Conservation (phyloP, 2,329 filamentous ascomycete species). For the Arthrobotrys megalospora region DNA sequence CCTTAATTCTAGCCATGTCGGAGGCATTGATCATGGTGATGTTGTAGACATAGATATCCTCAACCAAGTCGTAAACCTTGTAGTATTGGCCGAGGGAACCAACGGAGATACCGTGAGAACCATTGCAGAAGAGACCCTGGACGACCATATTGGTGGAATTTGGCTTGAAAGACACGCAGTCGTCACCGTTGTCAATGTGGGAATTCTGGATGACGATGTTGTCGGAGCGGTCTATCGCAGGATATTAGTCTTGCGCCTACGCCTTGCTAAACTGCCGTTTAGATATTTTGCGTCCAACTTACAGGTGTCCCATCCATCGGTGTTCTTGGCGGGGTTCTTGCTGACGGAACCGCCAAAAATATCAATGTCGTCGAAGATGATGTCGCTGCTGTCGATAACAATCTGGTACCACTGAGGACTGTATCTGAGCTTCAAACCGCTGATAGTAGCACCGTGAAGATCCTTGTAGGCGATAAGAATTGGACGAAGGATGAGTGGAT, state of each 20-base stretch:
- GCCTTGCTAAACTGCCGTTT: not conserved
- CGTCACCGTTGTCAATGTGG: constrained; percentile 76
- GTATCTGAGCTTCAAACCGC: constrained; percentile 75
- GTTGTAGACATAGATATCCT: constrained; percentile 78
- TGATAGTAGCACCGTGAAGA: constrained; percentile 73
- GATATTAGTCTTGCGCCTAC: constrained; percentile 6
- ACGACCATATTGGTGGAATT: constrained; percentile 79
- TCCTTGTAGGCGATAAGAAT: constrained; percentile 74
- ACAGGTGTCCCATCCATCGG: constrained; percentile 76
- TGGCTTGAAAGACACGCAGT: constrained; percentile 82
- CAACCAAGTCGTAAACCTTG: constrained; percentile 76
- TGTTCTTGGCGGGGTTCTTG: constrained; percentile 75
- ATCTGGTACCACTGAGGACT: constrained; percentile 77
- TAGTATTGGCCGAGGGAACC: constrained; percentile 79
- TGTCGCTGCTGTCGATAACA: constrained; percentile 76
- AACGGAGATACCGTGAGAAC: constrained; percentile 80
- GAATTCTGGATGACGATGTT: constrained; percentile 79
- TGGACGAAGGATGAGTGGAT: constrained; percentile 74
- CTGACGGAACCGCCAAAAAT: constrained; percentile 73
- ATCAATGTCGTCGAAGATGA: constrained; percentile 76
- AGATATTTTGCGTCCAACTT: constrained; percentile 3
- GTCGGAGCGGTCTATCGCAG: constrained; percentile 70
- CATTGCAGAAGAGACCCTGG: constrained; percentile 78
- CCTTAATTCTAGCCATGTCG: constrained; percentile 79
- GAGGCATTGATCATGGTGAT: constrained; percentile 73